These are phyloP conservation scores for Leccinum subgranulosum DNA, from an alignment of 768 basidiomycete species.

Conservation along the genomic window DNA sequence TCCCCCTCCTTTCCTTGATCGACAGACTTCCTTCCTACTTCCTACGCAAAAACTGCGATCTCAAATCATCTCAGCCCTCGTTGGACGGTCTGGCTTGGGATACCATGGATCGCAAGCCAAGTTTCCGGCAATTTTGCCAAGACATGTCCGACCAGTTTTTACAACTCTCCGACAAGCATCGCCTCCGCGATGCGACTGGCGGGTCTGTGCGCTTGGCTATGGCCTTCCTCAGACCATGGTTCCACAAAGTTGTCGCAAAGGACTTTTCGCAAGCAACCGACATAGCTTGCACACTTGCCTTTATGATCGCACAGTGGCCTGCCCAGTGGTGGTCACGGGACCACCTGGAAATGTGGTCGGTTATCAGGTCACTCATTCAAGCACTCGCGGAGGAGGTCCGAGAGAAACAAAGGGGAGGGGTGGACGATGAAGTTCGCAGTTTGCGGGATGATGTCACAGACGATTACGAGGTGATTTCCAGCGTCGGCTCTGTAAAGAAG, in stretches of 20 bases:
- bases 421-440: constrained; percentile 44
- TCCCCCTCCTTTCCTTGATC: constrained; percentile 63
- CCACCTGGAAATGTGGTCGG: constrained; percentile 57
- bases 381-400: constrained; percentile 66
- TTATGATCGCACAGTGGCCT: constrained; percentile 61
- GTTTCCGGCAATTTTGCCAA: constrained; percentile 69
- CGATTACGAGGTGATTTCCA: constrained; percentile 34
- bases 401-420: constrained; percentile 42
- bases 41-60: constrained; percentile 34
- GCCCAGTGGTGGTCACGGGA: constrained; percentile 66
- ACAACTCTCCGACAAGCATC: constrained; percentile 49
- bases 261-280: constrained; percentile 39
- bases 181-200: constrained; percentile 62
- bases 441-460: constrained; percentile 50
- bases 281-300: constrained; percentile 42
- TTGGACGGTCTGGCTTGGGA: constrained; percentile 51
- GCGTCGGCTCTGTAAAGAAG: constrained; percentile 17
- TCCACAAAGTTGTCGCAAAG: constrained; percentile 47
- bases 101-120: constrained; percentile 54
- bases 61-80: constrained; percentile 27
- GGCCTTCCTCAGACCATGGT: constrained; percentile 67
- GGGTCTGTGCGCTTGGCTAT: constrained; percentile 67
- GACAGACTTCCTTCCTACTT: constrained; percentile 74
- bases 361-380: constrained; percentile 56
- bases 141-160: constrained; percentile 64